A percentile compares a stretch with the other conserved stretches of the same genome.
Evolutionary conservation across 768 basidiomycete genomes (phyloP).

Genomic region (Trametes coccinea): DNA sequence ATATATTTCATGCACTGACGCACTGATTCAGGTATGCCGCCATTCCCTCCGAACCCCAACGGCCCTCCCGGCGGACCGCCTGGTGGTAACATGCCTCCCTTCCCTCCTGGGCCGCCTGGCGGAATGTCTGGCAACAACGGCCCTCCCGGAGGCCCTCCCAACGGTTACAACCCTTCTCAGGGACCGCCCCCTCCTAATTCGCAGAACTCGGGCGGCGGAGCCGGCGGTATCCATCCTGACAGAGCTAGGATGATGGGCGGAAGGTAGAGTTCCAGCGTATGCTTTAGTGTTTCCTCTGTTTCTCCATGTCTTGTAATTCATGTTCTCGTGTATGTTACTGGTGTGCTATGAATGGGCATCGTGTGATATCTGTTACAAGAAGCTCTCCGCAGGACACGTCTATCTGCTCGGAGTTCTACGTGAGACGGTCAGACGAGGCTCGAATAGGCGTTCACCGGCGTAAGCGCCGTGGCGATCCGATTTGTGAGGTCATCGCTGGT

Average conservation of each 20-base stretch:
- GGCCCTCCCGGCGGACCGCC: slow-evolving; percentile 25
- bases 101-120: slow-evolving; percentile 34
- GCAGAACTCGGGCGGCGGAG: slow-evolving; percentile 42
- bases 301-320: background rate
- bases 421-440: too few relatives aligned
- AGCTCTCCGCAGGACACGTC: background rate
- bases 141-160: slow-evolving; percentile 14
- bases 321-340: slow-evolving; percentile 2
- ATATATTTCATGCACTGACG: background rate
- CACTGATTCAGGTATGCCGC: slow-evolving; percentile 34
- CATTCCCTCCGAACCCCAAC: slow-evolving; percentile 41
- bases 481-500: slow-evolving; percentile 6
- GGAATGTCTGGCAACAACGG: slow-evolving; percentile 22
- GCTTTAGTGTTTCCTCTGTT: background rate
- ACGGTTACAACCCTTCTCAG: slow-evolving; percentile 23
- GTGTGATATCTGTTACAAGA: background rate
- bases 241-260: slow-evolving; percentile 75
- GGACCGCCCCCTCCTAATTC: slow-evolving; percentile 36
- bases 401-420: too few relatives aligned
- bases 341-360: background rate
- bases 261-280: slow-evolving; percentile 20
- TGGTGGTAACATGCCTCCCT: slow-evolving; percentile 27
- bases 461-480: background rate
- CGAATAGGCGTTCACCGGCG: too few relatives aligned
- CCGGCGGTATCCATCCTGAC: slow-evolving; percentile 83